Conservation (phyloP, 2,329 filamentous ascomycete genomes). For the Apiospora rasikravindrae region DNA sequence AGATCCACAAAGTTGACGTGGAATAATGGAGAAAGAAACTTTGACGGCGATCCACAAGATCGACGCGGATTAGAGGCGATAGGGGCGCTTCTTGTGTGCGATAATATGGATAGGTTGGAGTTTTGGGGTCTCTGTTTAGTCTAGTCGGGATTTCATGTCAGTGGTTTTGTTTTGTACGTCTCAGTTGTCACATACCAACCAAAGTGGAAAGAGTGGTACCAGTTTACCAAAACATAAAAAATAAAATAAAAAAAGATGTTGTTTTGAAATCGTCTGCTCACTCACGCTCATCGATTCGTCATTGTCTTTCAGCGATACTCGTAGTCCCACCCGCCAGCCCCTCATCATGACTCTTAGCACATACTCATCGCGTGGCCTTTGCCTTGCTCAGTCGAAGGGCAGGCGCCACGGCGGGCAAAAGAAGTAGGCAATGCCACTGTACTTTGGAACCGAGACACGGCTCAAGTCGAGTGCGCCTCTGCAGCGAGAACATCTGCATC, state of each 20-base stretch:
- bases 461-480: background rate
- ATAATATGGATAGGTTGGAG: background rate
- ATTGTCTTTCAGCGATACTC: background rate
- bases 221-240: background rate
- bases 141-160: background rate
- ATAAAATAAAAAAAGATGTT: background rate
- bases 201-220: background rate
- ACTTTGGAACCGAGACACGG: background rate
- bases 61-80: slow-evolving; percentile 53
- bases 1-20: slow-evolving; percentile 65
- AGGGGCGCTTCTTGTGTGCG: background rate
- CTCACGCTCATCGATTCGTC: background rate
- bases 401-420: background rate
- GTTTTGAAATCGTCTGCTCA: background rate
- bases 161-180: background rate
- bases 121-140: background rate
- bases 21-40: slow-evolving; percentile 40
- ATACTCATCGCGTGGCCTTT: background rate
- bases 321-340: background rate
- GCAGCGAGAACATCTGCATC: slow-evolving; percentile 77
- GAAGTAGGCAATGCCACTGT: background rate
- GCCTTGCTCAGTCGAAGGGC: background rate
- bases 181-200: background rate
- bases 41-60: slow-evolving; percentile 68
- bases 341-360: background rate